A percentile compares a stretch with the other conserved stretches of the same genome.
These are phyloP conservation scores for Scedosporium dehoogii DNA, from an alignment of 2,329 filamentous ascomycete genomes.

Conservation along the genomic window DNA sequence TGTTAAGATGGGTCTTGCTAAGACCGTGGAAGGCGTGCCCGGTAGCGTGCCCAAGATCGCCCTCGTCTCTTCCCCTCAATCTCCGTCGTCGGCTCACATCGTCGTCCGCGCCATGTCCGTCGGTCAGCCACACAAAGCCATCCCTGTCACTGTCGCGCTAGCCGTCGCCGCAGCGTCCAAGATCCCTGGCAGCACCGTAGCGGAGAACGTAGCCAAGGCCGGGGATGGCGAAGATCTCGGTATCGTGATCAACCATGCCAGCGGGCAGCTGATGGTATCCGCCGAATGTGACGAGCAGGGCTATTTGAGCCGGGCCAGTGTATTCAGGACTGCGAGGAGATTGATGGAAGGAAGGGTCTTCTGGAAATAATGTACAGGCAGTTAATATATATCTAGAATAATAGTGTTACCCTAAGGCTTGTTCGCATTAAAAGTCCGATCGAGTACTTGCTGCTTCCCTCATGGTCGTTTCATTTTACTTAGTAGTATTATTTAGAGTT, in stretches of 20 bases:
- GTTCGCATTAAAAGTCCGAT: too few species aligned
- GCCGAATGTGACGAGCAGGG: conserved; percentile 26
- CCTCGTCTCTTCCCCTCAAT: conserved; percentile 35
- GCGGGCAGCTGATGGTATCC: conserved; percentile 32
- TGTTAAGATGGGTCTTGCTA: conserved; percentile 49
- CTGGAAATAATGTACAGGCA: conserved; percentile 10
- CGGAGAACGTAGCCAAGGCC: conserved; percentile 18
- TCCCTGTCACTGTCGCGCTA: conserved; percentile 45
- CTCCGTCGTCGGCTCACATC: conserved; percentile 16
- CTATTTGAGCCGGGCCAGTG: conserved; percentile 25
- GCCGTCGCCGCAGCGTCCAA: conserved; percentile 39
- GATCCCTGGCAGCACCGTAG: conserved; percentile 28
- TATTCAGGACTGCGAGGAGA: conserved; percentile 36
- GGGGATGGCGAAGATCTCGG: conserved; percentile 13
- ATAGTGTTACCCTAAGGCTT: too few species aligned
- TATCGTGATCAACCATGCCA: conserved; percentile 33
- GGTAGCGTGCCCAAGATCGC: conserved; percentile 56
- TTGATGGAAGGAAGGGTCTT: conserved; percentile 34
- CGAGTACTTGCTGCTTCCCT: too few species aligned
- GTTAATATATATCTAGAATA: too few species aligned
- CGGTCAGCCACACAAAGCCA: conserved; percentile 45
- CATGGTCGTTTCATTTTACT: too few species aligned
- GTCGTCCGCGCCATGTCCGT: conserved; percentile 42
- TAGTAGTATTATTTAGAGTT: too few species aligned
- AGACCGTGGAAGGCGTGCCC: conserved; percentile 24